Percentiles rank a stretch among this genome's conserved stretches.
Conservation (phyloP, 495 filamentous ascomycete genomes). For the Daldinia loculata region DNA sequence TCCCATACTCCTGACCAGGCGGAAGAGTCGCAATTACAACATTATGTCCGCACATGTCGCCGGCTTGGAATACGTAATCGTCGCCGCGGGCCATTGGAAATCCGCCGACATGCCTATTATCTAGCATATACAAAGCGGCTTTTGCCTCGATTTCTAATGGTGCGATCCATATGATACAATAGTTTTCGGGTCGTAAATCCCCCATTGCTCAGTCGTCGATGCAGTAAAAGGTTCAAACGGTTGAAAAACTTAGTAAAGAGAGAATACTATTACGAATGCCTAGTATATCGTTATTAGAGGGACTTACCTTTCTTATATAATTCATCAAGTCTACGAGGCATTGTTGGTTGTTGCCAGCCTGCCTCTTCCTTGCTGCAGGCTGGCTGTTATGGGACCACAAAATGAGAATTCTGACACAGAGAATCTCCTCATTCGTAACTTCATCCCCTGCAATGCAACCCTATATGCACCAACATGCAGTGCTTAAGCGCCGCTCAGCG, state of each 20-base stretch:
- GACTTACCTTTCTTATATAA: neutral
- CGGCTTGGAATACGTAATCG: conserved; percentile 49
- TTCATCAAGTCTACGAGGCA: neutral
- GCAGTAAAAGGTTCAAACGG: neutral
- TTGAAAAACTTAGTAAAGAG: neutral
- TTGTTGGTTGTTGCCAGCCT: neutral
- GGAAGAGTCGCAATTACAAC: conserved; percentile 53
- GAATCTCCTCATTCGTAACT: neutral
- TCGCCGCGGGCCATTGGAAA: conserved; percentile 30
- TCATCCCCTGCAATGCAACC: neutral
- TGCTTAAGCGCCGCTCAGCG: neutral
- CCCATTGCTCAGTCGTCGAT: neutral
- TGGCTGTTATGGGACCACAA: neutral
- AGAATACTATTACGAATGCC: neutral
- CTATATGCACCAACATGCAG: neutral
- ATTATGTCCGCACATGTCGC: conserved; percentile 53
- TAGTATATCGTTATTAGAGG: neutral
- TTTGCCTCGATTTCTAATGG: neutral
- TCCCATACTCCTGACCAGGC: conserved; percentile 48
- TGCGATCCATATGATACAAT: neutral
- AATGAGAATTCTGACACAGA: neutral
- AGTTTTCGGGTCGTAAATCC: neutral
- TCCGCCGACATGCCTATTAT: neutral
- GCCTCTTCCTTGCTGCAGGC: neutral
- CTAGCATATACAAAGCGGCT: neutral